Conservation (phyloP, 1,284 basidiomycete species). For the Trichosporon coremiiforme region DNA sequence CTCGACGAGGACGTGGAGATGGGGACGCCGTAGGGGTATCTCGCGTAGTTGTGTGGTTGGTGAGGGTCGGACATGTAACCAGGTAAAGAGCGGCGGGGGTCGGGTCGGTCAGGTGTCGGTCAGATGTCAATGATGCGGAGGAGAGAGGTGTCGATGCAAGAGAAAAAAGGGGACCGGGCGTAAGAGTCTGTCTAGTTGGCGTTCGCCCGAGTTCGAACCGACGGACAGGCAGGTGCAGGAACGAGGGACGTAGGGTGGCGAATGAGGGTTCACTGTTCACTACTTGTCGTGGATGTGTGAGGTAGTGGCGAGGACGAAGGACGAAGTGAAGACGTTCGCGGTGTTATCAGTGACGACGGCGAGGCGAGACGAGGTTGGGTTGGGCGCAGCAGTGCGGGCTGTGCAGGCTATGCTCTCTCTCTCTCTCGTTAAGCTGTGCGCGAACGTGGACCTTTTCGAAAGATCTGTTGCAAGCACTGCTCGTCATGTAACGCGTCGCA, state of each 20-base stretch:
- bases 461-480: too few species aligned
- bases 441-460: too few species aligned
- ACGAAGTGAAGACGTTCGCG: background rate
- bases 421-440: background rate
- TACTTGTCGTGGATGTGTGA: too few species aligned
- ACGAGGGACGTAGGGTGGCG: too few species aligned
- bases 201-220: too few species aligned
- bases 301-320: background rate
- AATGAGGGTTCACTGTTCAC: too few species aligned
- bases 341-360: background rate
- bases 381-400: background rate
- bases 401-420: background rate
- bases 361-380: too few species aligned
- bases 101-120: too few species aligned
- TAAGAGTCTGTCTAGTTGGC: too few species aligned
- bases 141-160: background rate
- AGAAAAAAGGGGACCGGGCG: too few species aligned
- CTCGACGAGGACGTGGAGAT: background rate
- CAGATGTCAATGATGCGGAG: background rate
- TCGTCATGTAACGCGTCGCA: background rate
- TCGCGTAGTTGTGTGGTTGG: background rate
- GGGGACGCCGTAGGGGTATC: background rate
- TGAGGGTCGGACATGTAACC: background rate
- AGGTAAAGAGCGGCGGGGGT: background rate
- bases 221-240: too few species aligned